Percentiles rank a stretch among this genome's conserved stretches.
phyloP scores from a whole-genome alignment of 2,329 filamentous ascomycete genomes.

The Ophiostoma sp. region DNA sequence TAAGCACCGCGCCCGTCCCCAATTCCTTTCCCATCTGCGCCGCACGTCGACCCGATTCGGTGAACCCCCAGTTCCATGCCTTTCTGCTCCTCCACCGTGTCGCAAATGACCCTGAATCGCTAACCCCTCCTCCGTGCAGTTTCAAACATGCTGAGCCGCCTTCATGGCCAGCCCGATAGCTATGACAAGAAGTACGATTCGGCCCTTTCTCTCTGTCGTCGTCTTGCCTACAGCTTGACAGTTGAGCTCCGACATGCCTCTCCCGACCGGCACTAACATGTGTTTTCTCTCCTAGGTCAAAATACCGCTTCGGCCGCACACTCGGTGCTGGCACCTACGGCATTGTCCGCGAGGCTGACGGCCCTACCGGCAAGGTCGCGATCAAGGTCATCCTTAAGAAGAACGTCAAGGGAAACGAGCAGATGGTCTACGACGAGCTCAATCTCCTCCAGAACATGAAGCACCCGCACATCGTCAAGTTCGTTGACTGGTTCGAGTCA shows the following conservation, averaged over 20 bases:
- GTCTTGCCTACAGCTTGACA: no score
- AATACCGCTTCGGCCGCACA: slow-evolving; percentile 88
- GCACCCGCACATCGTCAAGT: slow-evolving; percentile 93
- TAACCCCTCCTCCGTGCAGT: slow-evolving; percentile 45
- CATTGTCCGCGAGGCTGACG: slow-evolving; percentile 91
- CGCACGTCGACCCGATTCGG: no score
- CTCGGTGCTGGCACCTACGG: slow-evolving; percentile 97
- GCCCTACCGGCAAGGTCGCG: slow-evolving; percentile 76
- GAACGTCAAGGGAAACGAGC: slow-evolving; percentile 96
- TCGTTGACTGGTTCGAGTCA: slow-evolving; percentile 98
- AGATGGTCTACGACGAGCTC: slow-evolving; percentile 97
- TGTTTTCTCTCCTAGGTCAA: slow-evolving; percentile 40
- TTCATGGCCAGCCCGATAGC: slow-evolving; percentile 92
- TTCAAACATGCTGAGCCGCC: slow-evolving; percentile 86
- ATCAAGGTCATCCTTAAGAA: slow-evolving; percentile 99
- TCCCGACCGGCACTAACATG: background rate
- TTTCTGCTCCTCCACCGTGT: background rate
- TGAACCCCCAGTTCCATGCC: background rate
- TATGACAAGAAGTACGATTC: slow-evolving; percentile 80
- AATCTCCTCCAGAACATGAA: slow-evolving; percentile 85
- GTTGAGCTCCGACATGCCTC: no score
- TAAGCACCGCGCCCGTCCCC: slow-evolving; percentile 17
- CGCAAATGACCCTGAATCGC: background rate
- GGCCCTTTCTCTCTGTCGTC: no score
- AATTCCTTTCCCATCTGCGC: background rate